phyloP scores from a whole-genome alignment of 495 filamentous ascomycete genomes.

The Beverwykella pulmonaria region DNA sequence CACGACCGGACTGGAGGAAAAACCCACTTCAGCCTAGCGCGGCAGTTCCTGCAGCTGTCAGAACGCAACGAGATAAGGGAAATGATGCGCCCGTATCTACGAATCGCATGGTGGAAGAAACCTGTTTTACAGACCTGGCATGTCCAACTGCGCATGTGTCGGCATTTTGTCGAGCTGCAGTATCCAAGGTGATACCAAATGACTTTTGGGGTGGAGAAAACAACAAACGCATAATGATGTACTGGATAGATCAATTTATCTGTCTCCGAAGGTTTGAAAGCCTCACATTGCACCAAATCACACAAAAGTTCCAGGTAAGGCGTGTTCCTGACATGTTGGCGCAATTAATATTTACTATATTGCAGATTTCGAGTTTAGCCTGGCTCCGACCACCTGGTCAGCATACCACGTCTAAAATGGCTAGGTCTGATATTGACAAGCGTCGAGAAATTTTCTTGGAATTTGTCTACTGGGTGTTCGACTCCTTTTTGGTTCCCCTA shows the following conservation, averaged over 20 bases:
- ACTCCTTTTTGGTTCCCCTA: conserved; percentile 86
- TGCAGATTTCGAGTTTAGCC: conserved; percentile 51
- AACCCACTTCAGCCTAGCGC: conserved; percentile 30
- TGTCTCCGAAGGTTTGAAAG: conserved; percentile 77
- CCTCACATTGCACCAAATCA: conserved; percentile 75
- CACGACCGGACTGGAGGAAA: conserved; percentile 33
- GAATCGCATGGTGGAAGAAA: conserved; percentile 23
- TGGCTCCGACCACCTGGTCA: conserved; percentile 68
- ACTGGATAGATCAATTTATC: conserved; percentile 75
- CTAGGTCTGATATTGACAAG: conserved; percentile 72
- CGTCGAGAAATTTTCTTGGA: conserved; percentile 79
- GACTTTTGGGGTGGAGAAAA: conserved; percentile 71
- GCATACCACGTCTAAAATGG: conserved; percentile 55
- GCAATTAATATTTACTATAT: conserved; percentile 23
- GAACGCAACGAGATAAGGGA: conserved; percentile 25
- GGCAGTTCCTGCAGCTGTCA: conserved; percentile 6
- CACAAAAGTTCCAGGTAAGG: conserved; percentile 73
- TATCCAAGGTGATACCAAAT: conserved; percentile 73
- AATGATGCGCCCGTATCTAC: neutral
- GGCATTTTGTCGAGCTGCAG: conserved; percentile 80
- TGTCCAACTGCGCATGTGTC: conserved; percentile 73
- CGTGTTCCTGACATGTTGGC: conserved; percentile 20
- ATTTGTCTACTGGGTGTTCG: conserved; percentile 88
- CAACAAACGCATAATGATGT: conserved; percentile 65
- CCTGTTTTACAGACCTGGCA: conserved; percentile 66